These are phyloP conservation scores for Aureobasidium sp. DNA, from an alignment of 2,329 filamentous ascomycete genomes.

Conservation along the genomic window DNA sequence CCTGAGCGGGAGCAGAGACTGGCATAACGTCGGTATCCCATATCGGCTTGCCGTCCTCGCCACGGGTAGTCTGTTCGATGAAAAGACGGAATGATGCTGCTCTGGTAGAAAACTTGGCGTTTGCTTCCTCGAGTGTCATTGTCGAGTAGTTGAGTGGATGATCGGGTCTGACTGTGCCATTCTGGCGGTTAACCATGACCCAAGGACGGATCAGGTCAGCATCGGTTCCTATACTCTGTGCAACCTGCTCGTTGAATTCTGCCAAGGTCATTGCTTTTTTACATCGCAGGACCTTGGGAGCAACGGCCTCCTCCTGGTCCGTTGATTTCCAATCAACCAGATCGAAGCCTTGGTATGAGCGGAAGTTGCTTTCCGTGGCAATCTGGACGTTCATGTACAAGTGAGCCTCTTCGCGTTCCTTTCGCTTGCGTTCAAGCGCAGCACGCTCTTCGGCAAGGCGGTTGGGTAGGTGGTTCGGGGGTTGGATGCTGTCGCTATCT, in stretches of 20 bases:
- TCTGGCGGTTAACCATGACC: slow-evolving; percentile 98
- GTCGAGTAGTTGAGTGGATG: slow-evolving; percentile 69
- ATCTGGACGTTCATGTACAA: slow-evolving; percentile 80
- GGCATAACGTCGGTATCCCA: slow-evolving; percentile 56
- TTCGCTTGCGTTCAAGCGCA: slow-evolving; percentile 64
- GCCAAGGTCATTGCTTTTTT: slow-evolving; percentile 66
- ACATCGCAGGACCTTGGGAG: slow-evolving; percentile 63
- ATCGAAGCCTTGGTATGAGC: slow-evolving; percentile 73
- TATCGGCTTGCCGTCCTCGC: slow-evolving; percentile 59
- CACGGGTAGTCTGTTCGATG: slow-evolving; percentile 67
- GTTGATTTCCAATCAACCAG: slow-evolving; percentile 55
- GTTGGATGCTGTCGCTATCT: slow-evolving; percentile 65
- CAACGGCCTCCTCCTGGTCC: slow-evolving; percentile 57
- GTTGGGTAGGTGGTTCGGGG: slow-evolving; percentile 68
- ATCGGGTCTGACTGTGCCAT: slow-evolving; percentile 90
- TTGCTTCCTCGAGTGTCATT: slow-evolving; percentile 58
- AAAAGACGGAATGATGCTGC: slow-evolving; percentile 66
- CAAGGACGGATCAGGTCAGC: slow-evolving; percentile 69
- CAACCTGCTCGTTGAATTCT: slow-evolving; percentile 64
- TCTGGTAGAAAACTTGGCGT: slow-evolving; percentile 59
- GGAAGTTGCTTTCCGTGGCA: slow-evolving; percentile 74
- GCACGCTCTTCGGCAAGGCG: slow-evolving; percentile 77
- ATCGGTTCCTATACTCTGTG: slow-evolving; percentile 58
- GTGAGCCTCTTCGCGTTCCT: slow-evolving; percentile 89
- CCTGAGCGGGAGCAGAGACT: slow-evolving; percentile 27